A percentile compares a stretch with the other conserved stretches of the same genome.
Conservation (phyloP, 495 filamentous ascomycete genomes). For the Daldinia concentrica region DNA sequence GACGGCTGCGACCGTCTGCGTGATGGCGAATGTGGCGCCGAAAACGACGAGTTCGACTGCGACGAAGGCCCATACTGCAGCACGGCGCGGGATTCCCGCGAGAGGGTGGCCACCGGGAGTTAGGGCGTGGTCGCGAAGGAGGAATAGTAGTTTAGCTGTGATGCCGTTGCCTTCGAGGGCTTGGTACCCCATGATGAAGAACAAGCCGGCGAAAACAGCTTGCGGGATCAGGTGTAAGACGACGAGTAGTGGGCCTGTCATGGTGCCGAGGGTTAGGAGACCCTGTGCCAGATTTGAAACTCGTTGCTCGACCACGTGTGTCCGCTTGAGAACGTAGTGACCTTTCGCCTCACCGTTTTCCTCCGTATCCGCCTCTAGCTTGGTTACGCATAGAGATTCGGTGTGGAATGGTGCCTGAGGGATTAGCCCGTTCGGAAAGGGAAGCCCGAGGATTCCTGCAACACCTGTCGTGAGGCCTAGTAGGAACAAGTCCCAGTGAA, state of each 20-base stretch:
- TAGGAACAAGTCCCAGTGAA: conserved; percentile 96
- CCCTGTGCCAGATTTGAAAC: conserved; percentile 87
- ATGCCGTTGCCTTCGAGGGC: conserved; percentile 86
- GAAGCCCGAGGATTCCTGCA: conserved; percentile 84
- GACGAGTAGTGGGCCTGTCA: conserved; percentile 83
- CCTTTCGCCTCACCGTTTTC: conserved; percentile 61
- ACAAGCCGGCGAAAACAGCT: conserved; percentile 86
- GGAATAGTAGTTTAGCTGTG: conserved; percentile 80
- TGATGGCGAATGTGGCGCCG: conserved; percentile 90
- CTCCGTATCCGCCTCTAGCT: conserved; percentile 64
- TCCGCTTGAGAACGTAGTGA: conserved; percentile 65
- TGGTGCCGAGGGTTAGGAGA: conserved; percentile 83
- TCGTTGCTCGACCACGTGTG: conserved; percentile 90
- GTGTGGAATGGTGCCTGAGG: conserved; percentile 96
- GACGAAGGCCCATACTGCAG: conserved; percentile 80
- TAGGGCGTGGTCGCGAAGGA: conserved; percentile 71
- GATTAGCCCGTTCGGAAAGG: conserved; percentile 91
- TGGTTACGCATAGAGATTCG: conserved; percentile 78
- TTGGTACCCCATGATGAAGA: conserved; percentile 93
- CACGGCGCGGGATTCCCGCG: conserved; percentile 64
- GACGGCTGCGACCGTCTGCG: conserved; percentile 93
- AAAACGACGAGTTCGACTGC: conserved; percentile 81
- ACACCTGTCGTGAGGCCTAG: conserved; percentile 88
- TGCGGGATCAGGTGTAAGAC: conserved; percentile 89
- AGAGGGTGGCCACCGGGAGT: conserved; percentile 74